Percentiles rank a stretch among this genome's conserved stretches.
Evolutionary conservation across 768 basidiomycete species (phyloP).

Genomic region (Leccinum uliginosum): DNA sequence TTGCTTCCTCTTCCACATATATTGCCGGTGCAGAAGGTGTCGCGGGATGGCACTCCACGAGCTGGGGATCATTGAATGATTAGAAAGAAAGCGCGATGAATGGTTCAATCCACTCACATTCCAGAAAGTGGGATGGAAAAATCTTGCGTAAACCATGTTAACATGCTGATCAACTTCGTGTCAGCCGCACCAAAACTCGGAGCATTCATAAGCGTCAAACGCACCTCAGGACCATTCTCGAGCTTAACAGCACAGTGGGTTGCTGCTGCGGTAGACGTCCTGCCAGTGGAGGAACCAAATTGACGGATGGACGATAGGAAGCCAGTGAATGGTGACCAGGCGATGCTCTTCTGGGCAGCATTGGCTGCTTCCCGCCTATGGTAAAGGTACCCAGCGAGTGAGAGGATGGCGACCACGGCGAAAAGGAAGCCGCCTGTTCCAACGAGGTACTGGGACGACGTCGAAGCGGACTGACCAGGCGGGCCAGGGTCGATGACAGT

Average conservation of each 20-base stretch:
- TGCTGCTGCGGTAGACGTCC: background rate
- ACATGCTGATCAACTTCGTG: constrained; percentile 5
- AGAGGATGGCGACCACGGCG: constrained; percentile 9
- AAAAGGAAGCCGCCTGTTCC: constrained; percentile 16
- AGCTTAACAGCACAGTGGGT: background rate
- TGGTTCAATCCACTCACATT: constrained; percentile 6
- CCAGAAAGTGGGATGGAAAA: constrained; percentile 21
- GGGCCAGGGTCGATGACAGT: background rate
- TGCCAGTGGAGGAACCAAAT: background rate
- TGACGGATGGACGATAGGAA: background rate
- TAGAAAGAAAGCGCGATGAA: background rate
- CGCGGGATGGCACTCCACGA: constrained; percentile 14
- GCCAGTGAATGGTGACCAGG: background rate
- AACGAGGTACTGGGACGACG: background rate
- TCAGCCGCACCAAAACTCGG: background rate
- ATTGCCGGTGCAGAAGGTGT: constrained; percentile 16
- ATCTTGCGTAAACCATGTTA: constrained; percentile 17
- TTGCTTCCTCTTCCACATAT: constrained; percentile 18
- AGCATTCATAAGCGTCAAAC: background rate
- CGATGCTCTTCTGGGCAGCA: background rate
- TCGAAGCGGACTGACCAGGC: background rate
- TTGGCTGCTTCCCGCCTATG: background rate
- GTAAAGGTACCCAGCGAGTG: constrained; percentile 6
- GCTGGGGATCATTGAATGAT: background rate
- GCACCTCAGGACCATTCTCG: background rate